Evolutionary conservation across 805 yeast species (phyloP), one percentile per base, ranked within the genome.

Genomic region (Starmerella vaccinii): DNA sequence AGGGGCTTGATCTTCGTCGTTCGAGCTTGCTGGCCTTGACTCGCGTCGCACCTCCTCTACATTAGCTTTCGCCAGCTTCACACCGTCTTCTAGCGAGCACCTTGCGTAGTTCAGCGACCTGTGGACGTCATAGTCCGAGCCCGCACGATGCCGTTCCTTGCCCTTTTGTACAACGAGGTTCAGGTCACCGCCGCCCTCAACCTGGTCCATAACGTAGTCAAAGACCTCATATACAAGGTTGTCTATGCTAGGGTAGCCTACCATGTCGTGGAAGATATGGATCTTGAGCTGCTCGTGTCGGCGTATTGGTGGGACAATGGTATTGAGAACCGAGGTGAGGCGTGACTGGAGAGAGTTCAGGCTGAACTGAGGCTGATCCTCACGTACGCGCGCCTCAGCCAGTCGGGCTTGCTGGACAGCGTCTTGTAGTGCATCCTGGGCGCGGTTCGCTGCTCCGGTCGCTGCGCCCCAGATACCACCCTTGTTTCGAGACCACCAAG

Each of bases 51-150:
- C 49, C 29, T 80, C 78, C 27, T 87, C 95, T 59, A 90, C 73
- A 62, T 87, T 89, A 4, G 97, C 97, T 60, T 77, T 74, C 37
- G 94, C 83, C 52, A 92, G 75, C 65, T 92, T 90, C 61, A 84
- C 94, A 13, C 92, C 97, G 64, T 87, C 95, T 40, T 79, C 76
- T 1, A 79, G 61, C 56, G 83, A 82, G 8, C 97, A 97, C 19
- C 74, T 69, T 63, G 88, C 86, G 58, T 84, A 65, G 55, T 82
- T 82, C 59, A 90, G 74, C 45, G 77, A 76, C 27, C 75, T 71
- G 51, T 63, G 63, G 23, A 47, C 59, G 38, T 57, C 63, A 35
- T 58, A 56, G 43, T 65, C 69, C 5, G 69, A 61, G 24, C 64
- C 71, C 5, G 67, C 61, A 15, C 65, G 55, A 42, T 61, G 64